phyloP scores from a whole-genome alignment of 768 basidiomycete species.

The Pisolithus microcarpus region DNA sequence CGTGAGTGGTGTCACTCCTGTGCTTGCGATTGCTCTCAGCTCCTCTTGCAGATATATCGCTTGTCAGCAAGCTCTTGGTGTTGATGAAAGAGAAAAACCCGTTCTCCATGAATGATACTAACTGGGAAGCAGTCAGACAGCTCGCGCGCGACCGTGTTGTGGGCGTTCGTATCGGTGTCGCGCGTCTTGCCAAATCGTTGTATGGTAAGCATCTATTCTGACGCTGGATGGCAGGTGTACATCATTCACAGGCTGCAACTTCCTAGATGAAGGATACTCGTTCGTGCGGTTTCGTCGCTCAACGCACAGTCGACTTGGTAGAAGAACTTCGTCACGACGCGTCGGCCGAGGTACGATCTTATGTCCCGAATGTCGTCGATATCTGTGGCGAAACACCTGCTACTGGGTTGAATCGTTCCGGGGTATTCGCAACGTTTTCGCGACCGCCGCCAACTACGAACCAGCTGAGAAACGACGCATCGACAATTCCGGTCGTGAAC shows the following conservation, averaged over 20 bases:
- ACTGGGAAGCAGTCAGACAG: constrained; percentile 45
- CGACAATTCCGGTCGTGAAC: background rate
- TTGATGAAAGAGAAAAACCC: constrained; percentile 28
- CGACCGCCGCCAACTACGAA: constrained; percentile 25
- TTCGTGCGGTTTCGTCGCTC: constrained; percentile 22
- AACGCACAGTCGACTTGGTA: constrained; percentile 33
- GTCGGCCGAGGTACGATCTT: constrained; percentile 58
- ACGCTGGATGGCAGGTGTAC: background rate
- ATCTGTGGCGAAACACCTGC: constrained; percentile 7
- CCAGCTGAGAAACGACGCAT: constrained; percentile 5
- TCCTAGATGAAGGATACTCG: constrained; percentile 12
- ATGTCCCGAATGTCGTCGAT: constrained; percentile 34
- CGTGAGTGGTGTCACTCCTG: constrained; percentile 39
- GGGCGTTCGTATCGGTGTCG: constrained; percentile 80
- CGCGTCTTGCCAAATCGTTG: constrained; percentile 58
- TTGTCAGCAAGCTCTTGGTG: constrained; percentile 58
- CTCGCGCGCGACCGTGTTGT: constrained; percentile 64
- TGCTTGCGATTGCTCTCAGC: constrained; percentile 8
- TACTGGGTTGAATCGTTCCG: constrained; percentile 8
- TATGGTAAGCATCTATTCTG: constrained; percentile 39
- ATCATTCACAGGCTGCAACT: background rate
- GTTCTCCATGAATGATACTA: constrained; percentile 35
- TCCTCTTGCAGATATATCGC: constrained; percentile 54
- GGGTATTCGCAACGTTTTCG: constrained; percentile 31
- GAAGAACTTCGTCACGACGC: constrained; percentile 45